Conservation (phyloP, 2,329 filamentous ascomycete genomes). For the Cladosporium cucumerinum region DNA sequence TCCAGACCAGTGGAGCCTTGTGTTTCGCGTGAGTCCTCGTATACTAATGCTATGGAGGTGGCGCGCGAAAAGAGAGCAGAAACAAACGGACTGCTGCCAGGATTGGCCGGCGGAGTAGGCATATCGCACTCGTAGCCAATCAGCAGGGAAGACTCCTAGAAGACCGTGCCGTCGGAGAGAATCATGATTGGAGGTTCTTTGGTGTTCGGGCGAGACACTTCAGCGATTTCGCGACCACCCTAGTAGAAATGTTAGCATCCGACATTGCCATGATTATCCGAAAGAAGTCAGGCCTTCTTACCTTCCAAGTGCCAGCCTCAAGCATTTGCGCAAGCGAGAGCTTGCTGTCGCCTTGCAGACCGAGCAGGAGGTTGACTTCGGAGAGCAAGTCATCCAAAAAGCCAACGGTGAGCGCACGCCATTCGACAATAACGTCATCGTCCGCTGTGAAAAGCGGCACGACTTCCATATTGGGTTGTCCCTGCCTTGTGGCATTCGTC, state of each 20-base stretch:
- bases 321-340: slow-evolving; percentile 83
- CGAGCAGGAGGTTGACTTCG: slow-evolving; percentile 66
- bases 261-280: no score
- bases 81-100: background rate
- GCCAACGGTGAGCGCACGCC: slow-evolving; percentile 71
- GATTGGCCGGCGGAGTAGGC: slow-evolving; percentile 7
- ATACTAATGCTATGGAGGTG: background rate
- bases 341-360: slow-evolving; percentile 64
- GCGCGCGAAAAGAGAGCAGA: background rate
- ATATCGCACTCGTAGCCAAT: slow-evolving; percentile 27
- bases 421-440: slow-evolving; percentile 77
- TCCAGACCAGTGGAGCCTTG: background rate
- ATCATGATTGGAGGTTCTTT: slow-evolving; percentile 97
- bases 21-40: background rate
- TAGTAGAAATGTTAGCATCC: slow-evolving; percentile 23
- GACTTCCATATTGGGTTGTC: slow-evolving; percentile 68
- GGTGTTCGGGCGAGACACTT: slow-evolving; percentile 91
- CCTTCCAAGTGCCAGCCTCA: slow-evolving; percentile 93
- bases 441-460: slow-evolving; percentile 69
- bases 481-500: slow-evolving; percentile 68
- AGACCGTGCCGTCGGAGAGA: slow-evolving; percentile 92
- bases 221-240: slow-evolving; percentile 90
- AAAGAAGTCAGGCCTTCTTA: background rate
- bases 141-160: slow-evolving; percentile 52
- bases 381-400: slow-evolving; percentile 68